Evolutionary conservation across 2,329 filamentous ascomycete species (phyloP).

Genomic region (Plectosphaerella cucumerina): DNA sequence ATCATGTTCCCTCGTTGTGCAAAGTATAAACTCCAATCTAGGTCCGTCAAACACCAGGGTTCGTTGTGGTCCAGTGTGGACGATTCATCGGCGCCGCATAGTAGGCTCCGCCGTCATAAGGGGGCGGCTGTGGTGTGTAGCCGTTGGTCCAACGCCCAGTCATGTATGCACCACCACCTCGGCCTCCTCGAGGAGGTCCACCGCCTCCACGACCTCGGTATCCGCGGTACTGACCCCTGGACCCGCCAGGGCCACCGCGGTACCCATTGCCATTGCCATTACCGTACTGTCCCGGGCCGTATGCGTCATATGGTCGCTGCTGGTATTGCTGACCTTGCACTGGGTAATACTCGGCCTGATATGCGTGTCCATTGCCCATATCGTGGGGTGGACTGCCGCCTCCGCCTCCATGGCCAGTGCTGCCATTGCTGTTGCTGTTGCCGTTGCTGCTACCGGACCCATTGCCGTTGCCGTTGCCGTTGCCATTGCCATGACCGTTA

Average conservation of each 20-base stretch:
- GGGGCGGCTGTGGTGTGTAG: not conserved
- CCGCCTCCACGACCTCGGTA: conserved; percentile 5
- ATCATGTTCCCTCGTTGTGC: no score
- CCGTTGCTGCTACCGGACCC: conserved; percentile 3
- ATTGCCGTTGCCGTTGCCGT: not conserved
- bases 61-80: conserved; percentile 8
- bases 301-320: not conserved
- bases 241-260: conserved; percentile 5
- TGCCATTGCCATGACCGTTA: no score
- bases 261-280: not conserved
- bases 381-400: not conserved
- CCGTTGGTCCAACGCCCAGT: not conserved
- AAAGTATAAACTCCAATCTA: no score
- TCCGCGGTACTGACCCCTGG: not conserved
- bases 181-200: not conserved
- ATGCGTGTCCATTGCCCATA: not conserved
- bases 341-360: not conserved
- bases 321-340: not conserved
- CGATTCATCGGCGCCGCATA: not conserved
- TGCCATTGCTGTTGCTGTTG: not conserved
- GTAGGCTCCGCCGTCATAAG: not conserved
- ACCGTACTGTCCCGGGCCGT: conserved; percentile 6
- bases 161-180: conserved; percentile 1
- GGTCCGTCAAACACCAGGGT: not conserved
- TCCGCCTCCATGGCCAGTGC: not conserved